Base-by-base conservation (phyloP, 805 yeast genomes). In the Candida boleticola region DNA sequence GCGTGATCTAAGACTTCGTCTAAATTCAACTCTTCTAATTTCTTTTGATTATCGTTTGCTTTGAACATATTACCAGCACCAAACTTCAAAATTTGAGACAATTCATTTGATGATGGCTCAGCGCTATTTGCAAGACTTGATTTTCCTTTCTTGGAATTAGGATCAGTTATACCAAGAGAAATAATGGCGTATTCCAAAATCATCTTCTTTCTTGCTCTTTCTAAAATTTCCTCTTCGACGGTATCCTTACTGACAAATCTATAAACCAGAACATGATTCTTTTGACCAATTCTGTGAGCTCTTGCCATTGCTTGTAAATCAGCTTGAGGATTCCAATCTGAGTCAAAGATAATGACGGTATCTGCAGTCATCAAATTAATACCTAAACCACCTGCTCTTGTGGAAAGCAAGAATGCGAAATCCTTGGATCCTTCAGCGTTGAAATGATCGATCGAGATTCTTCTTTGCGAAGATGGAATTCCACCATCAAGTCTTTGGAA, bases 271-370 rank as follows among this genome's bases (percentile, higher is more conserved):
- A 93, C 99, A 65, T 93, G 99, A 55, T 88, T 89, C 65, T 90
- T 93, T 63, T 93, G 99, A n/a, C 99, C 99, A 60, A 93, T 93
- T 73, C 99, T 83, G 68, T 93, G 99, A 2, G 99, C 99, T 66
- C 99, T 82, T 0, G 99, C 99, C 99, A 93, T 93, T 1, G 99
- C 99, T 66, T 93, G 99, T 55, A 93, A 73, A 74, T 93, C 99
- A 0, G 99, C 99, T 63, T 93, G 99, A 0, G 99, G 99, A 60
- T 93, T 93, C 99, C 99, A 93, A 68, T 93, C 99, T 3, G 96
- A 88, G 65, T 93, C 99, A 66, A 93, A 93, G 31, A 93, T 92
- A 53, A 93, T 88, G 22, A 93, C 99, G 5, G 99, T 93, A 59
- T 93, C 99, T 3, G 99, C 99, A 4, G 99, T 93, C 99, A 93